Conservation (phyloP, 176 grass and related monocot genomes). For the Microstegium vimineum region DNA sequence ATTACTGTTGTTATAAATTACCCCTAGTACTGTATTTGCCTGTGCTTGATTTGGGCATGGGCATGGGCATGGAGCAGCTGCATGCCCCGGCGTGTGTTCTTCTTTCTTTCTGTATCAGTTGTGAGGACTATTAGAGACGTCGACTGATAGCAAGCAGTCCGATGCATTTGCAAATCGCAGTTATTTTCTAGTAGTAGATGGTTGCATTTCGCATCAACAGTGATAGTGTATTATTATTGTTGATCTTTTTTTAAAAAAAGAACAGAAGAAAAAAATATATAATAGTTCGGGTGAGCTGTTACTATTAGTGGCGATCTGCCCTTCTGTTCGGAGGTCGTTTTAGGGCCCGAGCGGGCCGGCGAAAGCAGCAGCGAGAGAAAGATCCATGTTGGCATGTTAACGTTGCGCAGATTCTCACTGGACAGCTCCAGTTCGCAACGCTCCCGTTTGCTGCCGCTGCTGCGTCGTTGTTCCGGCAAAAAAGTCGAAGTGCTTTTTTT, state of each 20-base stretch:
- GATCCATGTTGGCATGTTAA: too few relatives aligned
- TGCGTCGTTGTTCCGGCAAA: neutral
- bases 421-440: slow-evolving; percentile 18
- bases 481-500: neutral
- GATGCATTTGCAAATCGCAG: neutral
- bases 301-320: neutral
- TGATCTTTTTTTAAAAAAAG: neutral
- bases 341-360: neutral
- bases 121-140: neutral
- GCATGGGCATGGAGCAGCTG: neutral
- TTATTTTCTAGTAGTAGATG: neutral
- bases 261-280: too few relatives aligned
- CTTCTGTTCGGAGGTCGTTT: slow-evolving; percentile 36
- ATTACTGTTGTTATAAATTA: neutral
- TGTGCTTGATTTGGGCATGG: slow-evolving; percentile 14
- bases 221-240: neutral
- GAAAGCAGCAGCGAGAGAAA: neutral
- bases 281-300: neutral
- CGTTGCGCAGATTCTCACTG: neutral
- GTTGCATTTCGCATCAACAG: neutral
- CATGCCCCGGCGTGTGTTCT: neutral
- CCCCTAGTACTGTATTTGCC: too few relatives aligned
- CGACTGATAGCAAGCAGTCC: neutral
- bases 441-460: neutral
- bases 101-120: neutral